Percentiles rank a stretch among this genome's conserved stretches.
Evolutionary conservation across 805 yeast species (phyloP).

Genomic region (Ogataea pini): DNA sequence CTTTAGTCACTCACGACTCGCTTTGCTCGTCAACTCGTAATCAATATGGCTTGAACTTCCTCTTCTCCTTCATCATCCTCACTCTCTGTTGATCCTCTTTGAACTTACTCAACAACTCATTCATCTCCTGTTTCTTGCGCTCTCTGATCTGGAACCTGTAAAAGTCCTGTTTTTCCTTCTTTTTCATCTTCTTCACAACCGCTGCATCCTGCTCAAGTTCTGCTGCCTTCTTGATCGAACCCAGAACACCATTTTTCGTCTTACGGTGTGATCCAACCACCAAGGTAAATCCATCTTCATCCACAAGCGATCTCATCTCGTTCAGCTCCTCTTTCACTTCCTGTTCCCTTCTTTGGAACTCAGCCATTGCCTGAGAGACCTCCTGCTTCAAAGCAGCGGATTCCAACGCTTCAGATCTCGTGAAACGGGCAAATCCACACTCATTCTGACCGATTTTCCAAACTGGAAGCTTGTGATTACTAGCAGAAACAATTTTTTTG

Average conservation of each 20-base stretch:
- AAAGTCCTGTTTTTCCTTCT: constrained; percentile 84
- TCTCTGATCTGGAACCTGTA: constrained; percentile 96
- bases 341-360: constrained; percentile 71
- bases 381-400: constrained; percentile 51
- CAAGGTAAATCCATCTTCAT: constrained; percentile 91
- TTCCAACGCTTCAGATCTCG: constrained; percentile 46
- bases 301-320: constrained; percentile 63
- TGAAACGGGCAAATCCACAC: constrained; percentile 43
- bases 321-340: constrained; percentile 56
- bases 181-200: constrained; percentile 55
- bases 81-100: constrained; percentile 90
- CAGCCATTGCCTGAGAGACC: constrained; percentile 61
- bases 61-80: constrained; percentile 72
- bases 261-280: constrained; percentile 88
- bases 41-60: constrained; percentile 81
- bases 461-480: constrained; percentile 30
- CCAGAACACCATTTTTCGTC: constrained; percentile 70
- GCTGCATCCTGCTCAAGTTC: constrained; percentile 37
- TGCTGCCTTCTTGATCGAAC: constrained; percentile 39
- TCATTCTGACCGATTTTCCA: constrained; percentile 41
- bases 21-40: neutral
- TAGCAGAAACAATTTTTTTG: constrained; percentile 44
- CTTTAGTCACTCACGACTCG: no score
- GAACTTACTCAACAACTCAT: constrained; percentile 78
- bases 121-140: constrained; percentile 88